Base-by-base conservation (phyloP, 2,329 filamentous ascomycete species). In the Pseudogymnoascus sp. region DNA sequence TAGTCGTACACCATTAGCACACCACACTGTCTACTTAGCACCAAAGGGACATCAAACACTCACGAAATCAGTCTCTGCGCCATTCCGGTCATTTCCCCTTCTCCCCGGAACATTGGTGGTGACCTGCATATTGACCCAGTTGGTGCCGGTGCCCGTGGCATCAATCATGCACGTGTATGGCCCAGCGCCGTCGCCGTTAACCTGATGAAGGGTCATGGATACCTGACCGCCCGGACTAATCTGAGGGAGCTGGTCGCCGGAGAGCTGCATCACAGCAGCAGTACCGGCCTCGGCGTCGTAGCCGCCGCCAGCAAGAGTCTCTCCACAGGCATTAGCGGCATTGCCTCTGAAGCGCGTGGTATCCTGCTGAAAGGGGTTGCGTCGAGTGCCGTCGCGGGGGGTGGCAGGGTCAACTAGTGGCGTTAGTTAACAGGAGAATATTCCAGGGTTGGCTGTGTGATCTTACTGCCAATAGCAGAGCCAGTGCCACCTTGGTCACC, bases 131-230 rank as follows among this genome's bases (percentile, higher is more conserved):
- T 80, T 73, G 21, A 74, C 71, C 80, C 83, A 87, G 66, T 76
- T 71, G 58, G 76, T 70, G 23, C 79, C 85, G 4, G 84, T 85
- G 62, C 77, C 86, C 63, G 85, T 84, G 62, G 77, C 73, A 69
- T 87, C 86, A 71, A 88, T 85, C 79, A 84, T 84, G 76, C 85
- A 87, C 5, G 77, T 81, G 62, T 69, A 68, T 60, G 69, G 70
- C 16, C 86, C 86, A 64, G 83, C 86, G 63, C 86, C 86, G 67
- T 89, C 86, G 38, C 78, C 78, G 74, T 88, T 88, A 72, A 88
- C 84, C 72, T 88, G 85, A 75, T 88, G 86, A 8, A 88, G 76
- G 1, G 84, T 88, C 79, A 88, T 87, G 67, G 75, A 75, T 64
- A 88, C 68, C 62, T 78, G 68, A 63, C 86, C 86, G 59, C 85